These are phyloP conservation scores for Microbotryum intermedium DNA, from an alignment of 1,284 basidiomycete species.

Conservation along the genomic window DNA sequence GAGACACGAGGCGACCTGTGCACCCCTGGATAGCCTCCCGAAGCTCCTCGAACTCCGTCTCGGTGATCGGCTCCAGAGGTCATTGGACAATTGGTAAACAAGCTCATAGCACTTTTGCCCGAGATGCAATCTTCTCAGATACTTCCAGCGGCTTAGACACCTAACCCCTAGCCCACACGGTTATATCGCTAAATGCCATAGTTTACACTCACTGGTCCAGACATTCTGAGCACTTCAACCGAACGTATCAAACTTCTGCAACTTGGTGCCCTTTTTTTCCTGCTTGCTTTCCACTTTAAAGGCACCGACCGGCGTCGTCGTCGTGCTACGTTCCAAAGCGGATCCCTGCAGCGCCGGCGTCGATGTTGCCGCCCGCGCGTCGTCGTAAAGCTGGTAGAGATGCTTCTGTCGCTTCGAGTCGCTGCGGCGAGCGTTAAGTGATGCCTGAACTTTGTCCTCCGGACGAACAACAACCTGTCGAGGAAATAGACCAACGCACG, in stretches of 20 bases:
- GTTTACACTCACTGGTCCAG: too few relatives aligned
- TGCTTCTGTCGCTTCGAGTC: constrained; percentile 22
- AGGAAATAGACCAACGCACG: constrained; percentile 76
- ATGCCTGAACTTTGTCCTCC: constrained; percentile 30
- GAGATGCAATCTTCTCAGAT: too few relatives aligned
- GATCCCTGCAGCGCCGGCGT: neutral
- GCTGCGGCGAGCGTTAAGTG: constrained; percentile 16
- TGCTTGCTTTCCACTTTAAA: neutral
- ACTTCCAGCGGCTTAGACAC: too few relatives aligned
- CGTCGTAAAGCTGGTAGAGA: constrained; percentile 19
- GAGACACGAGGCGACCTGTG: too few relatives aligned
- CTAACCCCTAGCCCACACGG: too few relatives aligned
- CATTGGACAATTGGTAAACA: too few relatives aligned
- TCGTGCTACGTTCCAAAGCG: neutral
- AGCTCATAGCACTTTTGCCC: too few relatives aligned
- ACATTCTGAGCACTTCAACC: too few relatives aligned
- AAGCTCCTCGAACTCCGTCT: too few relatives aligned
- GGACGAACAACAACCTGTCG: constrained; percentile 67
- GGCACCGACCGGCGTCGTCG: constrained; percentile 13
- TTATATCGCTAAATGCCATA: too few relatives aligned
- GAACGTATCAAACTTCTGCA: constrained; percentile 23
- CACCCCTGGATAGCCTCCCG: too few relatives aligned
- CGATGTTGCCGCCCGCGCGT: constrained; percentile 1
- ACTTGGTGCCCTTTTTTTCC: constrained; percentile 10
- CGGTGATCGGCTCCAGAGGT: too few relatives aligned